Evolutionary conservation across 768 basidiomycete species (phyloP), one percentile per base, ranked within the genome.

Genomic region (Rhodotorula paludigena): DNA sequence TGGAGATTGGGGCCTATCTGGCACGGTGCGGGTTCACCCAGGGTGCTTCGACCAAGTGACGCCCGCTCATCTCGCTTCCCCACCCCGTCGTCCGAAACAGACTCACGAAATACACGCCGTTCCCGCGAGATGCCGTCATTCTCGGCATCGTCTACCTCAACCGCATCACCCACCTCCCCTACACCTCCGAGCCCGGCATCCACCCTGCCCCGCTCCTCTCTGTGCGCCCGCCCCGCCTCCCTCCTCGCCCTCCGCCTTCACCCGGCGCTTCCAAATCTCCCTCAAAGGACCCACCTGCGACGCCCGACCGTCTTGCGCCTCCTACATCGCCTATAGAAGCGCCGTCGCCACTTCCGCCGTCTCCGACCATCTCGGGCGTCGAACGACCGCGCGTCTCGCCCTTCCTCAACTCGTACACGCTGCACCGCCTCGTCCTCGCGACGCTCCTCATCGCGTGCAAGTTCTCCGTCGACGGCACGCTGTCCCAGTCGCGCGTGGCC

Each of bases 101-200:
- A 18, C 48, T 74, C 33, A 56, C 56, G 1, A 48, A 64, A n/a
- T 66, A 60, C 57, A 71, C 71, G 10, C 74, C 74, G 23, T 69
- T 63, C 57, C 69, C 72, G 20, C 60, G 69, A 5, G 74, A 74
- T 53, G 69, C 72, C 47, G 5, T 74, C n/a, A 33, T 74, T 18
- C 60, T 74, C 30, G 66, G 65, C 33, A 47, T 67, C 30, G 61
- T 73, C 48, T 74, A 73, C 64, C 57, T 74, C 51, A 68, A 74
- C 60, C 63, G 71, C 28, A 65, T 74, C 45, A 63, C 72, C 23
- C 74, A 72, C n/a, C 60, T 66, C 30, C 53, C 57, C 25, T 64
- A 52, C 60, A 33, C 56, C 6, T 38, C 42, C 49, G 53, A 64
- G 23, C 33, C 12, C 12, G 36, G 6, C 36, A 23, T 41, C 42